phyloP scores from a whole-genome alignment of 179 eudicot genomes.

The Beta lomatogona region DNA sequence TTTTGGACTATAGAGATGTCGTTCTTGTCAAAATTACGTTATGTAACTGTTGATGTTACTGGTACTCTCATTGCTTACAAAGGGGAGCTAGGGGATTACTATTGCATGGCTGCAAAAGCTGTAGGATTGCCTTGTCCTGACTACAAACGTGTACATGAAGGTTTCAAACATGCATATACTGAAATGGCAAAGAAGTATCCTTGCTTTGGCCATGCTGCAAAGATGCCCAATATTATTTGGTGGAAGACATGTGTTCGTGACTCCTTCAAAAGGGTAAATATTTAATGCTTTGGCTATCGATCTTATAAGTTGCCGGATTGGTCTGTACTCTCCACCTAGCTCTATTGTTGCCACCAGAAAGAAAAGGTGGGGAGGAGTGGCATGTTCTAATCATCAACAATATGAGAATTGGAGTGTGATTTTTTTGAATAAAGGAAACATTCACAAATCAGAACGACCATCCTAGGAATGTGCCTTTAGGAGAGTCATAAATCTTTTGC shows the following conservation, averaged over 20 bases:
- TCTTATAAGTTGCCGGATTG: neutral
- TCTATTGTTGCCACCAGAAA: too few relatives aligned
- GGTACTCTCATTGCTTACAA: constrained; percentile 95
- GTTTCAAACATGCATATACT: constrained; percentile 80
- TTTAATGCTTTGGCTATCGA: neutral
- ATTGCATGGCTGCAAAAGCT: constrained; percentile 98
- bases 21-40: constrained; percentile 63
- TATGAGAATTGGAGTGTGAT: too few relatives aligned
- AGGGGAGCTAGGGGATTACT: constrained; percentile 96
- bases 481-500: neutral
- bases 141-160: constrained; percentile 88
- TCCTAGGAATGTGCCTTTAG: neutral
- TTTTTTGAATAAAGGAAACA: neutral
- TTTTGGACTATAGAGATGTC: constrained; percentile 46
- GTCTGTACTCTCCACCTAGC: too few relatives aligned
- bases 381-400: too few relatives aligned
- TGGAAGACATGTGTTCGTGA: constrained; percentile 92
- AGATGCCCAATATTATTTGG: constrained; percentile 92
- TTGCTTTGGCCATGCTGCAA: constrained; percentile 86
- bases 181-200: constrained; percentile 95
- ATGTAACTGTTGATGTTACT: constrained; percentile 88
- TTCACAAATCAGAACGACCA: neutral
- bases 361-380: too few relatives aligned
- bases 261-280: constrained; percentile 74
- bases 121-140: constrained; percentile 92